Evolutionary conservation across 345 rosid genomes (phyloP).

Genomic region (Populus davidiana): DNA sequence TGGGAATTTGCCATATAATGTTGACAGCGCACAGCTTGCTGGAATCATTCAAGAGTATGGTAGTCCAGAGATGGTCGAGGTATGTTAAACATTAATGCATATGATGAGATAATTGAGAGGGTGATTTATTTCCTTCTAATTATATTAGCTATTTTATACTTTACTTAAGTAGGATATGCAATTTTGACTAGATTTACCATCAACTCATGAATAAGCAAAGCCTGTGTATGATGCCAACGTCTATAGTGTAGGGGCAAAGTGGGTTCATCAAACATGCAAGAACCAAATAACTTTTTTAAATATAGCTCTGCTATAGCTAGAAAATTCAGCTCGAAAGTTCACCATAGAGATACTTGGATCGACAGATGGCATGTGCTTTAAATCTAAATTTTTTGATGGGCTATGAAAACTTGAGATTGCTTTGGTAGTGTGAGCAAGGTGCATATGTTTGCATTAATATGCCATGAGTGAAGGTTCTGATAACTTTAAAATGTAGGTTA

Average conservation of each 20-base stretch:
- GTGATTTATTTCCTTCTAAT: background rate
- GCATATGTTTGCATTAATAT: background rate
- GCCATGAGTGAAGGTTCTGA: background rate
- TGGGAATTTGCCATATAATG: constrained; percentile 85
- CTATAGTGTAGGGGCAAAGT: background rate
- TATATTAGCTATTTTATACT: background rate
- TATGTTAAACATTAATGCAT: constrained; percentile 5
- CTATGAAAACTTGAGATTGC: background rate
- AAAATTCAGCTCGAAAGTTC: background rate
- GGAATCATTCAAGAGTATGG: constrained; percentile 75
- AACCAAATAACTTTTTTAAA: background rate
- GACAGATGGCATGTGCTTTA: background rate
- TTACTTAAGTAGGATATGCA: background rate
- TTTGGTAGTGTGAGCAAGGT: background rate
- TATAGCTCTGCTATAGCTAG: background rate
- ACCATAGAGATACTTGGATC: background rate
- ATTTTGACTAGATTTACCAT: background rate
- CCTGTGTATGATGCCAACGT: background rate
- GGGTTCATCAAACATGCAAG: background rate
- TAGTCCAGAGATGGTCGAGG: constrained; percentile 81
- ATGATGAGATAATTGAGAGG: background rate
- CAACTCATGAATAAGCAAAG: background rate
- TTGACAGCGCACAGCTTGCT: constrained; percentile 92
- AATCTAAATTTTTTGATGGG: background rate
- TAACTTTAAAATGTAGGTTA: background rate